phyloP scores from a whole-genome alignment of 2,329 filamentous ascomycete genomes.

The Botrytis deweyae region DNA sequence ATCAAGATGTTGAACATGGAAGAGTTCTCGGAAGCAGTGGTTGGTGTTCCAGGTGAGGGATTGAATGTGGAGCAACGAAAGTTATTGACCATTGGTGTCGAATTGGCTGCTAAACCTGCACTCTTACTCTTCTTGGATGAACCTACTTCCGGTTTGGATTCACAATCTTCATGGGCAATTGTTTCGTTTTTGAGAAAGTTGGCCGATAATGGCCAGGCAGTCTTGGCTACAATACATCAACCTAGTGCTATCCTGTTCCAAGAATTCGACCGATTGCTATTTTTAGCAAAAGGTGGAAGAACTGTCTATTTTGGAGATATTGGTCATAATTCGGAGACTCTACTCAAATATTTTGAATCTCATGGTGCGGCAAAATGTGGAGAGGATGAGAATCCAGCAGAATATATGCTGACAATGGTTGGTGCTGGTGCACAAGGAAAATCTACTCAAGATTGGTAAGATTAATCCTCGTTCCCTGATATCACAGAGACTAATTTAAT shows the following conservation, averaged over 20 bases:
- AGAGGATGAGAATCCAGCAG: conserved; percentile 71
- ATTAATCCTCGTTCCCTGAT: not conserved
- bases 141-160: conserved; percentile 90
- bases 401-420: conserved; percentile 52
- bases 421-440: conserved; percentile 61
- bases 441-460: conserved; percentile 58
- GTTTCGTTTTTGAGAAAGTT: conserved; percentile 84
- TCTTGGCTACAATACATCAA: conserved; percentile 94
- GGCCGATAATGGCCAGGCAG: conserved; percentile 83
- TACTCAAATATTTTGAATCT: conserved; percentile 67
- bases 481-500: not conserved
- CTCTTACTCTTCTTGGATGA: conserved; percentile 91
- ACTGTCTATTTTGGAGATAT: conserved; percentile 85
- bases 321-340: conserved; percentile 46
- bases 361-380: conserved; percentile 68
- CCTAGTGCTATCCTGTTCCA: conserved; percentile 93
- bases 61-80: conserved; percentile 70
- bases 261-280: conserved; percentile 78
- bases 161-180: conserved; percentile 92
- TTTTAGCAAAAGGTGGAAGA: conserved; percentile 72
- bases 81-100: conserved; percentile 91
- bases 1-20: conserved; percentile 91
- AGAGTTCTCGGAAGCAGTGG: conserved; percentile 85
- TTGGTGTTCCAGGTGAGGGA: conserved; percentile 88
- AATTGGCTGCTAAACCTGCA: conserved; percentile 87